A percentile compares a stretch with the other conserved stretches of the same genome.
These are phyloP conservation scores for Zymoseptoria ardabiliae DNA, from an alignment of 2,329 filamentous ascomycete genomes.

Conservation along the genomic window DNA sequence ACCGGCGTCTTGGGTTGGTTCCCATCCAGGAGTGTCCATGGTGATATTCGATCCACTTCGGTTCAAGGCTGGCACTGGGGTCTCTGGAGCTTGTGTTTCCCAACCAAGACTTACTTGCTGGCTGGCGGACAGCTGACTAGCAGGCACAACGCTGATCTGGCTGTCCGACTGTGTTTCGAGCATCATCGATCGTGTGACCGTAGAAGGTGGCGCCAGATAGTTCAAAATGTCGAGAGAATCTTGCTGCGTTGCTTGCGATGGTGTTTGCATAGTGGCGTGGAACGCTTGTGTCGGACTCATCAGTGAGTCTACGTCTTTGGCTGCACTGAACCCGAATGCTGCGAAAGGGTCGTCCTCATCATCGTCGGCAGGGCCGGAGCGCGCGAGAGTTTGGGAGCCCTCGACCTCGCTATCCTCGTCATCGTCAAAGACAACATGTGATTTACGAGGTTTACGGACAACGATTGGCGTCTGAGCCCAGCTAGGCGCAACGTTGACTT, in stretches of 20 bases:
- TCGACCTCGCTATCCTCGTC: conserved; percentile 29
- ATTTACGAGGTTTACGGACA: conserved; percentile 23
- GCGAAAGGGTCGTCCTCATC: conserved; percentile 27
- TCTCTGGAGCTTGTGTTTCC: conserved; percentile 27
- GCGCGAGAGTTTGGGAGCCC: neutral
- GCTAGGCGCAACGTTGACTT: neutral
- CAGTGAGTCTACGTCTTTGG: conserved; percentile 16
- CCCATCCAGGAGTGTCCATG: conserved; percentile 28
- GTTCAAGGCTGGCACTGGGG: conserved; percentile 18
- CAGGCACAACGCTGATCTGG: conserved; percentile 13
- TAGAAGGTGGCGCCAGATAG: conserved; percentile 26
- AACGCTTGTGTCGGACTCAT: conserved; percentile 31
- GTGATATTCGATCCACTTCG: conserved; percentile 17
- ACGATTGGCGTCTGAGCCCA: conserved; percentile 6
- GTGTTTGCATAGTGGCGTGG: conserved; percentile 31
- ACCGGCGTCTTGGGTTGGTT: conserved; percentile 29
- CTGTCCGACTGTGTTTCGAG: conserved; percentile 12
- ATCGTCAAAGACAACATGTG: conserved; percentile 29
- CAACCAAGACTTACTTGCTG: conserved; percentile 33
- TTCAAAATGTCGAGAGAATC: conserved; percentile 39
- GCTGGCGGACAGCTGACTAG: conserved; percentile 23
- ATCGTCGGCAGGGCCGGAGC: conserved; percentile 1
- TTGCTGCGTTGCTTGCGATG: conserved; percentile 29
- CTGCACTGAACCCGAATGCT: conserved; percentile 26
- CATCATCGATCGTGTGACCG: conserved; percentile 8